Percentiles rank a stretch among this genome's conserved stretches.
Evolutionary conservation across 371 early-diverging fungal genomes (phyloP).

Genomic region (Lichtheimia hyalospora): DNA sequence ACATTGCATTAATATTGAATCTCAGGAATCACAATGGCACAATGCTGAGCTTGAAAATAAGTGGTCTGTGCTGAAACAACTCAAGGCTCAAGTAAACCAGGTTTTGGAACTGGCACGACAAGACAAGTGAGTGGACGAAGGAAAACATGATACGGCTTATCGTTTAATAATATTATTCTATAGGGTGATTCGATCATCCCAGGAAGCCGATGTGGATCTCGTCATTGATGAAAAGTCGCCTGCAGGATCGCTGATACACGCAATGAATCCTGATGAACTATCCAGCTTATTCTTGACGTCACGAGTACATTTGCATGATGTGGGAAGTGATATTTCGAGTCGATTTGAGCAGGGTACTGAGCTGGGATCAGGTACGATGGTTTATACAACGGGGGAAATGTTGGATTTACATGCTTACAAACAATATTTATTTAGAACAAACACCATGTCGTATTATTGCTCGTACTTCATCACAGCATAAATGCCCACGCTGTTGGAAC

Average conservation of each 20-base stretch:
- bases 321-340: neutral
- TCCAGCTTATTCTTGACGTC: conserved; percentile 55
- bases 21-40: conserved; percentile 53
- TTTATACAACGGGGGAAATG: too few species aligned
- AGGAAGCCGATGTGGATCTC: conserved; percentile 54
- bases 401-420: neutral
- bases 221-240: conserved; percentile 18
- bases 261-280: conserved; percentile 38
- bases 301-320: conserved; percentile 35
- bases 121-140: conserved; percentile 50
- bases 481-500: conserved; percentile 60
- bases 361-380: conserved; percentile 20
- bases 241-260: conserved; percentile 19
- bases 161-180: neutral
- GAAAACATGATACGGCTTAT: neutral
- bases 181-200: conserved; percentile 55
- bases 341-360: conserved; percentile 22
- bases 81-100: conserved; percentile 66
- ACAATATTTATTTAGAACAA: conserved; percentile 1
- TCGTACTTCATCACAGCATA: conserved; percentile 26
- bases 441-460: conserved; percentile 30
- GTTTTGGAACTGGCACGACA: conserved; percentile 69
- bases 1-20: neutral
- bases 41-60: conserved; percentile 47
- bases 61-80: conserved; percentile 54